phyloP scores from a whole-genome alignment of 257 asterid genomes.

The Prunella vulgaris region DNA sequence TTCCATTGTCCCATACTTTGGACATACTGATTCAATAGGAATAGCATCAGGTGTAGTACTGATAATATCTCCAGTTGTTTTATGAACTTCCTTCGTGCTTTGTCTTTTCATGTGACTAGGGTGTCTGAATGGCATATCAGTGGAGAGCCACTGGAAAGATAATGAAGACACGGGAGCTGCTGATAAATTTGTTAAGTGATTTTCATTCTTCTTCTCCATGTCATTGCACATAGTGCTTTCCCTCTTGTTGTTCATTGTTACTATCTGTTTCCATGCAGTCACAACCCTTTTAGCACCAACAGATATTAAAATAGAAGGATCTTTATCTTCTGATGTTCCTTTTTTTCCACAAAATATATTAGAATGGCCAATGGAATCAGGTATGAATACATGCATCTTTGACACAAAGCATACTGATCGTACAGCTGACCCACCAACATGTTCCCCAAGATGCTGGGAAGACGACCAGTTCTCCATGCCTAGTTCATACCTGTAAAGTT shows the following conservation, averaged over 20 bases:
- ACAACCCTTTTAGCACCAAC: conserved; percentile 97
- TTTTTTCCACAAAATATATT: conserved; percentile 28
- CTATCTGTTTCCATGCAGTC: conserved; percentile 81
- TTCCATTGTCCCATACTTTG: conserved; percentile 28
- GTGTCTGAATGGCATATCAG: conserved; percentile 77
- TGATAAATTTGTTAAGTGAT: conserved; percentile 30
- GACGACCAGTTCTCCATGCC: conserved; percentile 62
- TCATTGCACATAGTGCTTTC: conserved; percentile 24
- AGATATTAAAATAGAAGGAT: conserved; percentile 62
- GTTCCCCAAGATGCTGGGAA: conserved; percentile 89
- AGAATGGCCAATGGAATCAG: conserved; percentile 33
- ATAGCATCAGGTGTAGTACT: conserved; percentile 19
- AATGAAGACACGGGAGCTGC: conserved; percentile 28
- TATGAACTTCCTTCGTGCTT: conserved; percentile 31
- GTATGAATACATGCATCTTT: conserved; percentile 43
- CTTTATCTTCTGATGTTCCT: conserved; percentile 33
- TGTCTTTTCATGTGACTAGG: conserved; percentile 38
- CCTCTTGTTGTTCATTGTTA: conserved; percentile 28
- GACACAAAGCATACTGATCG: conserved; percentile 75
- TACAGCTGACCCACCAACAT: conserved; percentile 96
- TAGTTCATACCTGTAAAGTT: conserved; percentile 58
- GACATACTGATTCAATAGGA: conserved; percentile 31
- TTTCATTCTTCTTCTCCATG: conserved; percentile 28
- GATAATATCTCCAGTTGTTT: conserved; percentile 27
- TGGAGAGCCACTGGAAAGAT: conserved; percentile 91